These are phyloP conservation scores for Solanum sitiens DNA, from an alignment of 257 asterid species.

Conservation along the genomic window DNA sequence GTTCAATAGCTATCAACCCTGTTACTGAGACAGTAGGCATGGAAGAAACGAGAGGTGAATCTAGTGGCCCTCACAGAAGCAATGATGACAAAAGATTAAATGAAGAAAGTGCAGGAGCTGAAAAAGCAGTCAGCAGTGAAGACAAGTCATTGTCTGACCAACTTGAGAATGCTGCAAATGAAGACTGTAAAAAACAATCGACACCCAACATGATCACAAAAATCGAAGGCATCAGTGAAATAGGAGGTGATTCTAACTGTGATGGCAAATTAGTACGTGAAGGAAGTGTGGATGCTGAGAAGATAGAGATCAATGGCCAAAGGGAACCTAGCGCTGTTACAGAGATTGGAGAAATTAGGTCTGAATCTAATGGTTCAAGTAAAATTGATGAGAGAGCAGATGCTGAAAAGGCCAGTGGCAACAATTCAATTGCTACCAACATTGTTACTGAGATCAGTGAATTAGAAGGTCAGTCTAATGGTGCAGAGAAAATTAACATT, in stretches of 20 bases:
- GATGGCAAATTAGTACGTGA: background rate
- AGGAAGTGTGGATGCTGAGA: background rate
- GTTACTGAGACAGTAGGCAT: background rate
- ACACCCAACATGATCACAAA: background rate
- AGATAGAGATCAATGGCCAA: background rate
- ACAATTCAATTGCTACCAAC: background rate
- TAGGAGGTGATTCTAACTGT: background rate
- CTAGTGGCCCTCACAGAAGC: background rate
- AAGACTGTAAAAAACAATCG: background rate
- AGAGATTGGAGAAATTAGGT: background rate
- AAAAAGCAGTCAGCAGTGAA: background rate
- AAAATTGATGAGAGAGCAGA: background rate
- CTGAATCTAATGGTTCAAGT: background rate
- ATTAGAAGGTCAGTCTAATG: background rate
- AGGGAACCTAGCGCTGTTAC: background rate
- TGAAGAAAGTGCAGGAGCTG: background rate
- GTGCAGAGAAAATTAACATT: background rate
- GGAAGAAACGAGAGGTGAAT: background rate
- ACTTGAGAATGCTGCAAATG: background rate
- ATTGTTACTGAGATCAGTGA: background rate
- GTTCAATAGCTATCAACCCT: background rate
- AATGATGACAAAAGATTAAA: background rate
- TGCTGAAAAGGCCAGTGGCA: background rate
- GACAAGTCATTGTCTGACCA: background rate
- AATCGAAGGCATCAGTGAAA: background rate